Evolutionary conservation across 768 basidiomycete genomes (phyloP), one percentile per base, ranked within the genome.

Genomic region (Leccinellum rugosiceps): DNA sequence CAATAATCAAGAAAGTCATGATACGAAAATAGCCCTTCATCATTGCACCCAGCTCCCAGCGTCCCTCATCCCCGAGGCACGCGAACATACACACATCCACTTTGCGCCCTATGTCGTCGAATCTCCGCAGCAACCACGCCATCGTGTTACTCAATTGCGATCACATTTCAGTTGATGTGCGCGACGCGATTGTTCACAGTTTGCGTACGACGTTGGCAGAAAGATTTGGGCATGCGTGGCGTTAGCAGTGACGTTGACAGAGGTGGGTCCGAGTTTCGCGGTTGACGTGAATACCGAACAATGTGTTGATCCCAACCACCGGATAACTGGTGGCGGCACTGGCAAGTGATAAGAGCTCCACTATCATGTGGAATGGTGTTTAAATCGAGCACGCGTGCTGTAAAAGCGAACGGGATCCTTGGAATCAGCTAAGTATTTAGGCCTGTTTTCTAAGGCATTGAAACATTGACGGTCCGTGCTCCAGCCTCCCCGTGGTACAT

Each of bases 351-450:
- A 2, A 35, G 35, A 17, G 41, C n/a, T n/a, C 38, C 38, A 17
- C 10, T 10, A 19, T 19, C 41, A 32, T 32, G 13, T 32, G 13
- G 13, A 32, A 4, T 3, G n/a, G 8, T 9, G 17, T 38, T 17
- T n/a, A 41, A n/a, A 41, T 19, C 4, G 19, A 43, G 38, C 19
- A 25, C 15, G 11, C 32, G 19, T 52, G 31, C 64, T 62, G 66
- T 41, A 49, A 6, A 13, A 44, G 14, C 43, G 43, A 19, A 7
- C 17, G 21, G 14, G 21, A 21, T 25, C 23, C n/a, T 45, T 21
- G 43, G 11, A 19, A 14, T 21, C 21, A 44, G 13, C 21, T 44
- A 21, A 13, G 21, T 0, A 23, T 3, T 9, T n/a, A 13, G 11
- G 43, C 21, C 43, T 21, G n/a, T 7, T 28, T 28, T 41, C n/a